Conservation (phyloP, 2,329 filamentous ascomycete species). For the Blastomyces gilchristii region DNA sequence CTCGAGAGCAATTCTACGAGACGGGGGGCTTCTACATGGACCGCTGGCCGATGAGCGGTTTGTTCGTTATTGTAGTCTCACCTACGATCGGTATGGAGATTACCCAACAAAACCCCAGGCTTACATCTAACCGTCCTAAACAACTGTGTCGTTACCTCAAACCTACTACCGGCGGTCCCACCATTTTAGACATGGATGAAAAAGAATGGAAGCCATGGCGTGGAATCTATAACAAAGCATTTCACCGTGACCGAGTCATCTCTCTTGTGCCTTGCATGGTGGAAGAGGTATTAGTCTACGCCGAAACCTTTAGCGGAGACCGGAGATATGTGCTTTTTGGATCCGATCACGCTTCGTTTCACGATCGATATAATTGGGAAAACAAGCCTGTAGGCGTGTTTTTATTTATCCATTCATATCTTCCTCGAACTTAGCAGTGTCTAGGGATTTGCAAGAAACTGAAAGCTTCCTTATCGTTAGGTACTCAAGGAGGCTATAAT, state of each 20-base stretch:
- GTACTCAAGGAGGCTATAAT: neutral
- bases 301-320: slow-evolving; percentile 28
- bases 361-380: slow-evolving; percentile 24
- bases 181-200: slow-evolving; percentile 31
- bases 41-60: slow-evolving; percentile 33
- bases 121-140: slow-evolving; percentile 23
- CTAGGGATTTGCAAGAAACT: neutral
- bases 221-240: slow-evolving; percentile 31
- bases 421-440: neutral
- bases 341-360: slow-evolving; percentile 31
- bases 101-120: slow-evolving; percentile 18
- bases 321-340: slow-evolving; percentile 31
- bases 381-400: neutral
- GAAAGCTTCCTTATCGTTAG: neutral
- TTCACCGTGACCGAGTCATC: slow-evolving; percentile 23
- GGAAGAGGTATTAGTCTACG: slow-evolving; percentile 26
- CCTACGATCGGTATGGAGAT: slow-evolving; percentile 32
- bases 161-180: slow-evolving; percentile 29
- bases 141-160: slow-evolving; percentile 23
- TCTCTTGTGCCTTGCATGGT: slow-evolving; percentile 25
- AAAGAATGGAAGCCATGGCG: slow-evolving; percentile 37
- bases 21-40: slow-evolving; percentile 36
- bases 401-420: neutral
- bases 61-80: slow-evolving; percentile 29
- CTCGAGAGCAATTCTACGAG: slow-evolving; percentile 27